Evolutionary conservation across 2,329 filamentous ascomycete species (phyloP), one percentile per base, ranked within the genome.

Genomic region (Colletotrichum zoysiae): DNA sequence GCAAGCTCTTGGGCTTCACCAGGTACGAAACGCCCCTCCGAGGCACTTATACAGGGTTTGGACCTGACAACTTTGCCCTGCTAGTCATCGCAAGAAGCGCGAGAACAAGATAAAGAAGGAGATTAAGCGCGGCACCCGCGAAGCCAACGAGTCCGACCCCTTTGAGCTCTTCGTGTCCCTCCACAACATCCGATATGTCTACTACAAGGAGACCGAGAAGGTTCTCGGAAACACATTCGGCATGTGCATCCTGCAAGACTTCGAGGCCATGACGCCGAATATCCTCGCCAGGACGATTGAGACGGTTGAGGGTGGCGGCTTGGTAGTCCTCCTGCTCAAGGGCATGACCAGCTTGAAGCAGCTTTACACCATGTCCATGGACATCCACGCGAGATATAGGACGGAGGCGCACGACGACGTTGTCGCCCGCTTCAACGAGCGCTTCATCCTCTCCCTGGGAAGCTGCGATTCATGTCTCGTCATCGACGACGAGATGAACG

Each of bases 131-230:
- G 96, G 96, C 56, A 94, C 95, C 76, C 90, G 97, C 79, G 96
- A 99, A 82, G 90, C 93, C 74, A 97, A 99, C 82, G 89, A 91
- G 66, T 94, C 97, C 80, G 96, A 99, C 80, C 93, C 96, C 0
- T 99, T 99, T 85, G 96, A 99, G 84, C 89, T 98, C 66, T 99
- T 98, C 84, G 92, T 98, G 77, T 96, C 95, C 70, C 91, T 97
- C 69, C 93, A 98, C 85, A 95, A 98, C 82, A 97, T 99, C 81
- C 93, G 96, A 82, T 99, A 99, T 88, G 94, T 96, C 70, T 99
- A 97, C 87, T 99, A 99, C 87, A 99, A 99, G 84, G 96, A 99
- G 85, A 98, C 96, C 38, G 96, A 99, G 79, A 98, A 98, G 87
- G 98, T 99, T 79, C 84, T 98, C 68, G 96, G 96, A 81, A 97